Evolutionary conservation across 495 filamentous ascomycete species (phyloP), one percentile per base, ranked within the genome.

Genomic region (Penicilliopsis zonata): DNA sequence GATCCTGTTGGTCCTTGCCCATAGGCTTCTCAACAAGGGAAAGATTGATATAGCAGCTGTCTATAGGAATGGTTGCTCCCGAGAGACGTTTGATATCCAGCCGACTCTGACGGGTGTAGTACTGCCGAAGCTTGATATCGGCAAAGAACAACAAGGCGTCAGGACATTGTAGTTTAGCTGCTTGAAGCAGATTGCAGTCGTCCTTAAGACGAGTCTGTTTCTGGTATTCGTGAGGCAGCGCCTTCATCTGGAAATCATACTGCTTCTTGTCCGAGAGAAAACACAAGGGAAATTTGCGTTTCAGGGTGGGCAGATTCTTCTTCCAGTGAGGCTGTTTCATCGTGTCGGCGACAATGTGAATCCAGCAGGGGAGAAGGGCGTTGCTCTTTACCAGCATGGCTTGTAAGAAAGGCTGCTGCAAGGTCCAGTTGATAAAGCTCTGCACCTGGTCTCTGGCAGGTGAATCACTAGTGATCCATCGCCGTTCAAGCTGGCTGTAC

Each of bases 81-180:
- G 50, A 61, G 33, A 61, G 50, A 29, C 53, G 54, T 35, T 55
- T 38, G 36, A 57, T 55, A 6, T 30, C 30, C 3, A 12, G 37
- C 50, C 13, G 33, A 24, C 34, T 31, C 21, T 3, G 12, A 20
- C 26, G 14, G 16, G 12, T 15, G 28, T 26, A 36, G 16, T 17
- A 24, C 40, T 52, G n/a, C 9, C 38, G n/a, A 10, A 30, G 6
- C n/a, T n/a, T 23, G n/a, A 17, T 4, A 24, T 44, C 42, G 1
- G 35, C 29, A 17, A 38, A 42, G 20, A 38, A 38, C 21, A 17
- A 15, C 14, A 34, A 30, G 30, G 25, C 36, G 21, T 21, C 27
- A 13, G 22, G 15, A 23, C 40, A 39, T 3, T 18, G 8, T 12
- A 8, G 2, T 35, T 35, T 37, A 1, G 39, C 36, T 8, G 14